These are phyloP conservation scores for Scleroderma citrinum DNA, from an alignment of 768 basidiomycete species.

Conservation along the genomic window DNA sequence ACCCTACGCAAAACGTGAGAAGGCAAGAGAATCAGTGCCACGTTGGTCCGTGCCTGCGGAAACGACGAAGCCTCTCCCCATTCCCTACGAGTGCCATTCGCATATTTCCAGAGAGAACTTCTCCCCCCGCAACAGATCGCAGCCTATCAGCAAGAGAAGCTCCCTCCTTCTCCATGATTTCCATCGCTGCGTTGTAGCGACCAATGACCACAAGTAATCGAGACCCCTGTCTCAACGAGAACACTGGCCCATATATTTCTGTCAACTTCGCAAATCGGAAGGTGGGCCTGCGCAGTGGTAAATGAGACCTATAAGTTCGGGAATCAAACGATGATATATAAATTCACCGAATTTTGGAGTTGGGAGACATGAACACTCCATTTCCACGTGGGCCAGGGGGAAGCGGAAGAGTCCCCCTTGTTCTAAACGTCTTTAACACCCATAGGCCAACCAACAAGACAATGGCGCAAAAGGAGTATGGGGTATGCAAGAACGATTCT, in stretches of 20 bases:
- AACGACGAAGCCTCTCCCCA: slow-evolving; percentile 27
- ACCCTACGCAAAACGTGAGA: slow-evolving; percentile 8
- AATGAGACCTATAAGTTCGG: background rate
- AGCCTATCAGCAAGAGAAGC: slow-evolving; percentile 31
- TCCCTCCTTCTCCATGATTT: slow-evolving; percentile 37
- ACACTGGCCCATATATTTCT: slow-evolving; percentile 54
- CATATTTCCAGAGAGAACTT: slow-evolving; percentile 31
- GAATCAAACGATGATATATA: slow-evolving; percentile 11
- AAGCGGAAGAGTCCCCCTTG: slow-evolving; percentile 9
- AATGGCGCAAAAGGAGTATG: background rate
- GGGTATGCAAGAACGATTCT: background rate
- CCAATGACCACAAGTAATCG: slow-evolving; percentile 16
- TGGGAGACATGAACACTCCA: background rate
- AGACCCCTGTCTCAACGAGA: slow-evolving; percentile 45
- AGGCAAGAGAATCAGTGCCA: background rate
- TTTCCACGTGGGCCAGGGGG: background rate
- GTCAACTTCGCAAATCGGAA: slow-evolving; percentile 48
- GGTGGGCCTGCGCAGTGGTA: slow-evolving; percentile 14
- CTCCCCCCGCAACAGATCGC: slow-evolving; percentile 28
- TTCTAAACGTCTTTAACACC: background rate
- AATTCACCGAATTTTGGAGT: background rate
- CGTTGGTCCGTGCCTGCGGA: slow-evolving; percentile 16
- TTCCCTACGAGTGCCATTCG: slow-evolving; percentile 20
- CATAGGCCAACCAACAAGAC: background rate
- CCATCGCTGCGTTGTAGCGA: slow-evolving; percentile 28